phyloP scores from a whole-genome alignment of 768 basidiomycete species.

The Russula olivacea region DNA sequence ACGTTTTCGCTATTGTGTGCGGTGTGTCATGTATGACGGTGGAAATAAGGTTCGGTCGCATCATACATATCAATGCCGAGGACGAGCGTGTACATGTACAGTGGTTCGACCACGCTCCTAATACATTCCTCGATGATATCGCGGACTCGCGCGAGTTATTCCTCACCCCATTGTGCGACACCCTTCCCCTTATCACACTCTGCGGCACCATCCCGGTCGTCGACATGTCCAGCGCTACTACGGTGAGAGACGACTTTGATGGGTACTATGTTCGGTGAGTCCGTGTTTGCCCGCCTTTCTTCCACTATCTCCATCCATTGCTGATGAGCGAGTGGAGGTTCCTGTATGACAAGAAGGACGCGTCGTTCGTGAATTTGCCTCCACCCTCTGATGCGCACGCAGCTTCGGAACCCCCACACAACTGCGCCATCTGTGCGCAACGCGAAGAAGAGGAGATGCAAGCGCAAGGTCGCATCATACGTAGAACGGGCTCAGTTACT shows the following conservation, averaged over 20 bases:
- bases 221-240: constrained; percentile 22
- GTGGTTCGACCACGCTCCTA: constrained; percentile 68
- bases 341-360: constrained; percentile 42
- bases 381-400: constrained; percentile 25
- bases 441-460: constrained; percentile 33
- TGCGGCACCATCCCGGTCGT: constrained; percentile 43
- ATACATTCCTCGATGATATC: constrained; percentile 55
- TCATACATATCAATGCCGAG: constrained; percentile 47
- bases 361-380: constrained; percentile 43
- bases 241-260: constrained; percentile 10
- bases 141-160: constrained; percentile 62
- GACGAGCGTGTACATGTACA: constrained; percentile 52
- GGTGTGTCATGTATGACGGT: neutral
- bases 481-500: constrained; percentile 12
- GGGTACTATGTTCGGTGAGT: constrained; percentile 21
- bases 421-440: constrained; percentile 47
- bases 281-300: neutral
- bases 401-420: constrained; percentile 38
- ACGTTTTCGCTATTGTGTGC: neutral
- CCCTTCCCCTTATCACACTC: constrained; percentile 36
- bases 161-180: constrained; percentile 50
- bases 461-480: constrained; percentile 30
- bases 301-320: neutral
- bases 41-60: constrained; percentile 56
- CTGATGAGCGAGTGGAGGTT: constrained; percentile 28